Base-by-base conservation (phyloP, 179 eudicot genomes). In the Monotropa hypopitys region DNA sequence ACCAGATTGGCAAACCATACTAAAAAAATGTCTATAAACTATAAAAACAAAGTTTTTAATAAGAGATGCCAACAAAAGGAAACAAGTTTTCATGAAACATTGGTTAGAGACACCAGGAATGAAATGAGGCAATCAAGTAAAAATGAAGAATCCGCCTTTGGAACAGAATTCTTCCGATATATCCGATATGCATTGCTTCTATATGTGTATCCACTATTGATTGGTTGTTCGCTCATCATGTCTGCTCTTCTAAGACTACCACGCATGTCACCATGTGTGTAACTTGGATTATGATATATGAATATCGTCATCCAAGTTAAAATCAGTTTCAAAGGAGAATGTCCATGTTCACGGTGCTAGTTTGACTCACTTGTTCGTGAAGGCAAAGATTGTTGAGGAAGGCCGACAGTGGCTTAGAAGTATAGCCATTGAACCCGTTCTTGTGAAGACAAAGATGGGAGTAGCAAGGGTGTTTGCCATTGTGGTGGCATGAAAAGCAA, bases 351-450 rank as follows among this genome's bases (percentile, higher is more conserved):
- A 18, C 16, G 40, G 38, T 54, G 65, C 11, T 62, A 13, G 43
- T n/a, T 46, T 80, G 2, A 87, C 99, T 90, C 85, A 95, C 99
- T 83, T 92, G 77, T 91, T 93, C 46, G 98, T 93, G 86, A 95
- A 95, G 83, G 97, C 98, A 87, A 95, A 95, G 74, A 95, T 91
- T 78, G 94, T 87, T 10, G 94, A 90, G 20, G 86, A 91, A 9
- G 98, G 99, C 32, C 91, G 91, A 83, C 88, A 91, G 83, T 95
- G 98, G 76, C 99, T 95, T 76, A 95, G 78, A 68, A 84, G 86
- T 79, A 93, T 51, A 72, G 99, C 99, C 99, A 95, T 95, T 78
- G 98, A 93, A 77, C 99, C 99, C 23, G 98, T 91, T 88, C 91
- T 91, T 63, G 99, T 95, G 84, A 95, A 95, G 68, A 95, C 99